Base-by-base conservation (phyloP, 164 flowering plant species). In the Chimonanthus salicifolius region DNA sequence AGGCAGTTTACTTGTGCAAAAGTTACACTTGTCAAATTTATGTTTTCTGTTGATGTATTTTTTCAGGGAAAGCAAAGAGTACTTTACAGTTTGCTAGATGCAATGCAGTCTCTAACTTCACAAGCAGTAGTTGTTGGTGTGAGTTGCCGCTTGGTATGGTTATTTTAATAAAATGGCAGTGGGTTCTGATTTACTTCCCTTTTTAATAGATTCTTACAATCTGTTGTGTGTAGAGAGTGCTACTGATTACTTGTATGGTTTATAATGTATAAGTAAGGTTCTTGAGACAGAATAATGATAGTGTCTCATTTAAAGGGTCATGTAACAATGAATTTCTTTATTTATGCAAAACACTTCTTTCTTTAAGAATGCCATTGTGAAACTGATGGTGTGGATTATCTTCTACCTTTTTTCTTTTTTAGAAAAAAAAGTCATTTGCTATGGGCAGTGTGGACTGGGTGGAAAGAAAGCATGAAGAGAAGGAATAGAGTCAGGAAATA, bases 111-210 rank as follows among this genome's bases (percentile, higher is more conserved):
- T 76, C 88, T 94, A 71, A 79, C 88, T 51, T 96, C 99, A 80
- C 99, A 96, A 84, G 98, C 97, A 78, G 92, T 94, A 75, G 95
- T 94, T 5, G 79, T 94, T 80, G 99, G 99, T 76, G 78, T 89
- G 43, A 94, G 99, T 83, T 94, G 94, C 78, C 85, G 97, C 75
- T 72, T 96, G 91, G 99, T 96, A 88, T 67, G 87, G 62, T 74
- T 20, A 10, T 67, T 76, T 54, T n/a, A 54, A 54, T 54, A 54
- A 4, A 54, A 54, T 54, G 60, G 60, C 60, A 6, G 60, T 4
- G 5, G 9, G 60, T 54, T 13, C 11, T 15, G 5, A 51, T 51
- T 33, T 33, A 33, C 33, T 33, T 1, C 33, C 33, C 33, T 33
- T 33, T 33, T 0, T 33, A 33, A 33, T 0, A 33, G 33, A 33